Conservation (phyloP, 768 basidiomycete species). For the Auricularia auricula-judae region DNA sequence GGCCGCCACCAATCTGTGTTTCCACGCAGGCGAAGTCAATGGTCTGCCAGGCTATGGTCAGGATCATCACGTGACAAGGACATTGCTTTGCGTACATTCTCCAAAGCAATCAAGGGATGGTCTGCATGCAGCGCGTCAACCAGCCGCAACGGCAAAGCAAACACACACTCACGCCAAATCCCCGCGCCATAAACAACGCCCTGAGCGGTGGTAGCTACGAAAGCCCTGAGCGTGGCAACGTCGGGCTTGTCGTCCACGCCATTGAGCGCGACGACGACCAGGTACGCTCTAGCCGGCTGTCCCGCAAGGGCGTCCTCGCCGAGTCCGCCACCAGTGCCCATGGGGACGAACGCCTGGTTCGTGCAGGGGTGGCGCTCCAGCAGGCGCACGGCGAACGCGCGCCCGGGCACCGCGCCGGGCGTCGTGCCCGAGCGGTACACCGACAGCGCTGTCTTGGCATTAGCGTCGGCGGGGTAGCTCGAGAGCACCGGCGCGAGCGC, state of each 20-base stretch:
- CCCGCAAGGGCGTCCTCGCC: slow-evolving; percentile 25
- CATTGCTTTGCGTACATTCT: slow-evolving; percentile 36
- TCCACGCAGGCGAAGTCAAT: slow-evolving; percentile 86
- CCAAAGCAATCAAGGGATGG: slow-evolving; percentile 83
- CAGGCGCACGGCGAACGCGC: slow-evolving; percentile 49
- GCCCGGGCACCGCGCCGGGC: slow-evolving; percentile 33
- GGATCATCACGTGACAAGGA: background rate
- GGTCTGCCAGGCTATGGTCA: slow-evolving; percentile 27
- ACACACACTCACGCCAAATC: slow-evolving; percentile 72
- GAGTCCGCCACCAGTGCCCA: slow-evolving; percentile 43
- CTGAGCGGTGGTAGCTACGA: slow-evolving; percentile 68
- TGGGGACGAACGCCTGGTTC: slow-evolving; percentile 90
- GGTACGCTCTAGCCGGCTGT: slow-evolving; percentile 41
- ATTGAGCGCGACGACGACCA: slow-evolving; percentile 81
- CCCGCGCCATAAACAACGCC: slow-evolving; percentile 77
- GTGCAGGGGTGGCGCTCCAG: slow-evolving; percentile 85
- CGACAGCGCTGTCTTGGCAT: slow-evolving; percentile 60
- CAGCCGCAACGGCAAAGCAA: background rate
- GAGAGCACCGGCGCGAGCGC: slow-evolving; percentile 64
- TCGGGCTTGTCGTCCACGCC: slow-evolving; percentile 71
- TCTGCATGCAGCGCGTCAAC: slow-evolving; percentile 33
- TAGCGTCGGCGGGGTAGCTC: slow-evolving; percentile 47
- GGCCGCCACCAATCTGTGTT: slow-evolving; percentile 80
- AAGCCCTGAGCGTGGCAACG: slow-evolving; percentile 62
- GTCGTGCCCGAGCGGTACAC: slow-evolving; percentile 69